Percentiles rank a stretch among this genome's conserved stretches.
These are phyloP conservation scores for Taiozyma sp. DNA, from an alignment of 1,139 yeast genomes.

Conservation along the genomic window DNA sequence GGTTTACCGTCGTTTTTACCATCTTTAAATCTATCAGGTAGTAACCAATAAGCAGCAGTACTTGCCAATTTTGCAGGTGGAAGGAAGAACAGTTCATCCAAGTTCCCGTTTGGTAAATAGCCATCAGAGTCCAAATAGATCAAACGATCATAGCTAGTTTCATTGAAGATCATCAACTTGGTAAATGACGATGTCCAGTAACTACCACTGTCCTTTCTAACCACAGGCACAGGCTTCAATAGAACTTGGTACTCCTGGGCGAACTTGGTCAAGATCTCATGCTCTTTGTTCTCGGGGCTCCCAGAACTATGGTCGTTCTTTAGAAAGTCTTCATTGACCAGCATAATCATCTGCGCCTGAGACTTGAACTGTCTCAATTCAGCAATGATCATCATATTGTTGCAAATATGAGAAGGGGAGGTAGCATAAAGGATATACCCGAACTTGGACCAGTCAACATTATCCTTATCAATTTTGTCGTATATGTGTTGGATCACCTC, in stretches of 20 bases:
- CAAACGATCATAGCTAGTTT: constrained; percentile 39
- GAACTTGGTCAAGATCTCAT: neutral
- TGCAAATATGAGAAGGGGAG: constrained; percentile 34
- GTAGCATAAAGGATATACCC: constrained; percentile 47
- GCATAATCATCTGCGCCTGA: constrained; percentile 34
- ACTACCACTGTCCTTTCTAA: constrained; percentile 20
- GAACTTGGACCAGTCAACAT: constrained; percentile 29
- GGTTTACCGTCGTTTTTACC: neutral
- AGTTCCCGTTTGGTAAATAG: constrained; percentile 19
- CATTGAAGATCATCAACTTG: constrained; percentile 45
- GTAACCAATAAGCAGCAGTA: constrained; percentile 27
- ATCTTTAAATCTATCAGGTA: neutral
- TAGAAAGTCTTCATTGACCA: constrained; percentile 26
- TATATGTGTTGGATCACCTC: constrained; percentile 8
- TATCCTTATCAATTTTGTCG: constrained; percentile 6
- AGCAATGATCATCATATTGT: constrained; percentile 36
- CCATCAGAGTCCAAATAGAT: constrained; percentile 38
- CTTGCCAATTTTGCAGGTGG: constrained; percentile 32
- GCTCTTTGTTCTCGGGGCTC: neutral
- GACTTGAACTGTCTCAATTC: constrained; percentile 28
- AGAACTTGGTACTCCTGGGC: constrained; percentile 24
- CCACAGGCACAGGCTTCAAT: constrained; percentile 12
- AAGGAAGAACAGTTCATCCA: constrained; percentile 43
- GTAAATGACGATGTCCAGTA: constrained; percentile 51
- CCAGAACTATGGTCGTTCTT: constrained; percentile 3